Evolutionary conservation across 2,329 filamentous ascomycete species (phyloP).

Genomic region (Cytospora piceae): DNA sequence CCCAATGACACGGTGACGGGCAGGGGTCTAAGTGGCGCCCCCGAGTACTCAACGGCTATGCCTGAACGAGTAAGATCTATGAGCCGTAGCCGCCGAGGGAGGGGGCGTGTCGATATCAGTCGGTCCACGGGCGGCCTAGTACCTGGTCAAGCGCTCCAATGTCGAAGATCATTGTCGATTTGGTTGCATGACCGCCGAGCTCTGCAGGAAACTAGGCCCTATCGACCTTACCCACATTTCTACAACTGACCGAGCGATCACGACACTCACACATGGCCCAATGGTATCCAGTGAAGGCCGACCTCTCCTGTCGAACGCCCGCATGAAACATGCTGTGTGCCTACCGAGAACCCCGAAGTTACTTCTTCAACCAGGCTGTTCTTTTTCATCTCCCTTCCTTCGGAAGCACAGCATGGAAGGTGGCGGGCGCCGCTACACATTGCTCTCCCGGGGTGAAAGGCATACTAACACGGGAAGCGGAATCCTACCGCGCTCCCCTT

Average conservation of each 20-base stretch:
- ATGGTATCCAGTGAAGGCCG: constrained; percentile 4
- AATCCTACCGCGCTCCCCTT: background rate
- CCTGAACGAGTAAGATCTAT: constrained; percentile 6
- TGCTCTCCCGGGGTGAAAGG: background rate
- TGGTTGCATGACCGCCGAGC: constrained; percentile 25
- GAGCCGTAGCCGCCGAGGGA: constrained; percentile 22
- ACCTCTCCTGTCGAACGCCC: background rate
- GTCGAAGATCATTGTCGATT: constrained; percentile 25
- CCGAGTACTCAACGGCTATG: constrained; percentile 2
- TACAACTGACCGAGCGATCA: constrained; percentile 1
- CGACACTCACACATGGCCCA: constrained; percentile 16
- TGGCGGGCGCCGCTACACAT: background rate
- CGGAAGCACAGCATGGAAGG: constrained; percentile 17
- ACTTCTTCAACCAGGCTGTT: constrained; percentile 2
- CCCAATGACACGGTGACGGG: background rate
- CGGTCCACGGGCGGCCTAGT: constrained; percentile 19
- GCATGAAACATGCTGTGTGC: constrained; percentile 20
- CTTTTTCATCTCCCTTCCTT: background rate
- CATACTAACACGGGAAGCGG: background rate
- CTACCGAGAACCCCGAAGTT: constrained; percentile 19
- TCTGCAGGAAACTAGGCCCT: constrained; percentile 26
- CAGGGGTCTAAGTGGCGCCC: constrained; percentile 21
- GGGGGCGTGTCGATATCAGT: constrained; percentile 22
- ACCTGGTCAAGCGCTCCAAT: constrained; percentile 5
- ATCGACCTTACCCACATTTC: constrained; percentile 5